Evolutionary conservation across 441 rosid genomes (phyloP).

Genomic region (Eutrema salsugineum): DNA sequence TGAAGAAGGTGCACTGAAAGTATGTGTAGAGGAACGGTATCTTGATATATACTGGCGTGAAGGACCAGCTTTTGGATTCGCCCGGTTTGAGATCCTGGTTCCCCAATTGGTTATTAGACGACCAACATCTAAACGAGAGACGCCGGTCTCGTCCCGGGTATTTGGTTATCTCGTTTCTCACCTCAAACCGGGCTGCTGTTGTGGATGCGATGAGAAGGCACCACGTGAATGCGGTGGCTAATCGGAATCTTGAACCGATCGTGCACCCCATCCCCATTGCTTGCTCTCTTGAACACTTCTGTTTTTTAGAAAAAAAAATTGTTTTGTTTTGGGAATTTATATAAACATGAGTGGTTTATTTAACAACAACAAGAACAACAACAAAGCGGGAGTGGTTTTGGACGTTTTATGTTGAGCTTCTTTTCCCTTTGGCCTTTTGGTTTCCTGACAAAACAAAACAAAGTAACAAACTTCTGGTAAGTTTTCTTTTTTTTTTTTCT

Average conservation of each 20-base stretch:
- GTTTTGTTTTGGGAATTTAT: not conserved
- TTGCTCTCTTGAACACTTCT: not conserved
- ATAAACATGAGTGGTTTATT: not conserved
- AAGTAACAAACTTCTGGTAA: not conserved
- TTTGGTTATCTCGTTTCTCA: conserved; percentile 25
- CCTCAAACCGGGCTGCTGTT: conserved; percentile 27
- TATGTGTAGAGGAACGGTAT: conserved; percentile 30
- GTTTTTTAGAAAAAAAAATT: not conserved
- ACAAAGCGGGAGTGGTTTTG: not conserved
- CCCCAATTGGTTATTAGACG: conserved; percentile 5
- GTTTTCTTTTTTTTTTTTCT: not conserved
- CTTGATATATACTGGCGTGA: conserved; percentile 24
- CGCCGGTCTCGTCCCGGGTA: conserved; percentile 14
- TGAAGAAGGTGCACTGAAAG: conserved; percentile 25
- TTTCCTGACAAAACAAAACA: not conserved
- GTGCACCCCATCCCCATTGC: not conserved
- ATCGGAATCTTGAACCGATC: not conserved
- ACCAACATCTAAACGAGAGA: conserved; percentile 10
- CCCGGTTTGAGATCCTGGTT: conserved; percentile 6
- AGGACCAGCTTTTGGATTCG: conserved; percentile 30
- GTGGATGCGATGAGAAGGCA: conserved; percentile 17
- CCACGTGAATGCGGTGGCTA: conserved; percentile 17
- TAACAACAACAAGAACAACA: not conserved
- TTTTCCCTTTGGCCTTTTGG: not conserved
- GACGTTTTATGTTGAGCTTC: conserved; percentile 3